Evolutionary conservation across 1,284 basidiomycete species (phyloP).

Genomic region (Tilletia indica): DNA sequence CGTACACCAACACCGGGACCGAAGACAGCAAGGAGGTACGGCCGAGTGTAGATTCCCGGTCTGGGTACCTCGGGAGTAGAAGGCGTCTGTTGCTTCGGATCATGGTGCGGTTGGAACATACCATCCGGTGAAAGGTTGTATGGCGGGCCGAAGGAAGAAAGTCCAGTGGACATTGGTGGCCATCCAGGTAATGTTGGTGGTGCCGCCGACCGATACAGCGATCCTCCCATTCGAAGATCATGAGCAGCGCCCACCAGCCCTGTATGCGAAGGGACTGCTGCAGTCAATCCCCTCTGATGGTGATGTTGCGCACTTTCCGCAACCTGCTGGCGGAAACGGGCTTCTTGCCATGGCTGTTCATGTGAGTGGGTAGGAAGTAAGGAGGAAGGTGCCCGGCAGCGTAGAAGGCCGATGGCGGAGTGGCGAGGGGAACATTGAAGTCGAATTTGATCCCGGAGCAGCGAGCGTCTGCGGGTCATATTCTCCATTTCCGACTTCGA

Average conservation of each 20-base stretch:
- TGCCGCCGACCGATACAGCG: neutral
- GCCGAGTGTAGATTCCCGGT: slow-evolving; percentile 39
- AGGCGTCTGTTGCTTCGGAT: neutral
- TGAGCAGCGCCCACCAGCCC: neutral
- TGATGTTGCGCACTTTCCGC: slow-evolving; percentile 9
- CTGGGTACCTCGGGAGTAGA: slow-evolving; percentile 24
- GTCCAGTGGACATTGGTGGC: neutral
- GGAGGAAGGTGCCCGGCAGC: neutral
- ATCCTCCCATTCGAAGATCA: neutral
- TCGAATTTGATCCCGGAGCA: neutral
- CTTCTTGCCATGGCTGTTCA: slow-evolving; percentile 15
- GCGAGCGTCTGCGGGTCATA: no score
- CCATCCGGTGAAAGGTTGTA: slow-evolving; percentile 9
- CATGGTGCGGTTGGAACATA: neutral
- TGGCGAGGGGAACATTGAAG: neutral
- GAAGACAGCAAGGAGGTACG: slow-evolving; percentile 36
- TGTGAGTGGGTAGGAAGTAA: slow-evolving; percentile 12
- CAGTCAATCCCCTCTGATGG: neutral
- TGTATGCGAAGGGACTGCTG: neutral
- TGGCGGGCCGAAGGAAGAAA: neutral
- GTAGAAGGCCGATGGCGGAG: neutral
- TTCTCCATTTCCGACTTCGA: no score
- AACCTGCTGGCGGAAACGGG: slow-evolving; percentile 5
- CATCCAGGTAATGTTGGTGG: neutral
- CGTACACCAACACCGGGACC: slow-evolving; percentile 43